These are phyloP conservation scores for Sarocladium brachiariae DNA, from an alignment of 2,329 filamentous ascomycete genomes.

Conservation along the genomic window DNA sequence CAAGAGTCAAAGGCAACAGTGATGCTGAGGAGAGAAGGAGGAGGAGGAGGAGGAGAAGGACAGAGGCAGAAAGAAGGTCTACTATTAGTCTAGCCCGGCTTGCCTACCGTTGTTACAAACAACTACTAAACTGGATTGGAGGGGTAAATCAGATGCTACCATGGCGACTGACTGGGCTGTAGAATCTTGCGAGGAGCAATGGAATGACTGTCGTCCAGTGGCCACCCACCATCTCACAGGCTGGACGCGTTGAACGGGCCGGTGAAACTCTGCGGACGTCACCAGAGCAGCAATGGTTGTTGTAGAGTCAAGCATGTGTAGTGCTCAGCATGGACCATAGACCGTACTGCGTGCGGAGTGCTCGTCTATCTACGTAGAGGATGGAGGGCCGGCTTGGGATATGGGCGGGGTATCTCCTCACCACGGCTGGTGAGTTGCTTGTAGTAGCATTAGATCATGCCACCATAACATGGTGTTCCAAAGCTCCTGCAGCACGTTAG, in stretches of 20 bases:
- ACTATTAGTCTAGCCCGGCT: neutral
- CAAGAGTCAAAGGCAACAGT: neutral
- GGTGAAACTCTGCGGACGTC: neutral
- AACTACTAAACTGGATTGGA: neutral
- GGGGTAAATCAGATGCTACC: neutral
- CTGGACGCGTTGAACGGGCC: neutral
- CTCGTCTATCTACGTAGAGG: no score
- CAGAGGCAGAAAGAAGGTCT: neutral
- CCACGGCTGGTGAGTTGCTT: no score
- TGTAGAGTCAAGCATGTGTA: no score
- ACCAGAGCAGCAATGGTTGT: neutral
- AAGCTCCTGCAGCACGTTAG: no score
- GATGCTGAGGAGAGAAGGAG: conserved; percentile 1
- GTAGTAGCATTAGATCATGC: neutral
- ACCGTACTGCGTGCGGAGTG: no score
- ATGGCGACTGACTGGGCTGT: neutral
- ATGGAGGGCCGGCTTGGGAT: conserved; percentile 6
- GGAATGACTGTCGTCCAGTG: conserved; percentile 1
- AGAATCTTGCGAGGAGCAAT: neutral
- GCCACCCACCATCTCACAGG: conserved; percentile 5
- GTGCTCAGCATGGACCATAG: no score
- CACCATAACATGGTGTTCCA: neutral
- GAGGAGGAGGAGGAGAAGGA: neutral
- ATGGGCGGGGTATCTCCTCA: conserved; percentile 1
- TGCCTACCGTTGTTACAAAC: neutral